Evolutionary conservation across 345 rosid genomes (phyloP), one percentile per base, ranked within the genome.

Genomic region (Moricandia moricandioides): DNA sequence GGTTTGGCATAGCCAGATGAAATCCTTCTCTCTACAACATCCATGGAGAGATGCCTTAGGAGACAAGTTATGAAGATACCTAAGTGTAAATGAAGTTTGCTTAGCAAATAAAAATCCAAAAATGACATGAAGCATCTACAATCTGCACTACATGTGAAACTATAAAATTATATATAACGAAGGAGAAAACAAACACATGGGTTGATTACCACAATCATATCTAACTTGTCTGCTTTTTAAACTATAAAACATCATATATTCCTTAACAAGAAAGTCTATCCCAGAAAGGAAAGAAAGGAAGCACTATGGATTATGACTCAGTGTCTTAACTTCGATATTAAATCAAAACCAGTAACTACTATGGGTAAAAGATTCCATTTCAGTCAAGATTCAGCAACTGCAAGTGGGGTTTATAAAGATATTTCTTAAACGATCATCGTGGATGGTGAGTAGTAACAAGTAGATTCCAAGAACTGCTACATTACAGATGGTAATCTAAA

Each of bases 1-100:
- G 97, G 88, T 24, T 82, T 85, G 56, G 92, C 90, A 72, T 92
- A 92, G 54, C 91, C 86, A 14, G 79, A 79, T 24, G 87, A 81
- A 76, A 80, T 29, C 55, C 79, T 83, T 58, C 58, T 34, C 56
- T 84, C 83, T 43, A 68, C 83, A 70, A 68, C 67, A 43, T 83
- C 91, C 97, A 91, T 94, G 62, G 71, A 72, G 17, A 4, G 52
- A 57, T 52, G 49, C 61, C 80, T 79, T 74, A 57, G 4, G 79
- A 61, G 14, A 11, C 74, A 77, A 79, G 76, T 63, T 70, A 63
- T 71, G 39, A 69, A 2, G 40, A 68, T 13, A 33, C 55, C 24
- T 21, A 43, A 47, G n/a, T 24, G 21, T 21, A 55, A 8, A 35
- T 39, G 30, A 12, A 68, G 69, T 39, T 62, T 30, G 1, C 35